Conservation (phyloP, 495 filamentous ascomycete genomes). For the Platismatia glauca region DNA sequence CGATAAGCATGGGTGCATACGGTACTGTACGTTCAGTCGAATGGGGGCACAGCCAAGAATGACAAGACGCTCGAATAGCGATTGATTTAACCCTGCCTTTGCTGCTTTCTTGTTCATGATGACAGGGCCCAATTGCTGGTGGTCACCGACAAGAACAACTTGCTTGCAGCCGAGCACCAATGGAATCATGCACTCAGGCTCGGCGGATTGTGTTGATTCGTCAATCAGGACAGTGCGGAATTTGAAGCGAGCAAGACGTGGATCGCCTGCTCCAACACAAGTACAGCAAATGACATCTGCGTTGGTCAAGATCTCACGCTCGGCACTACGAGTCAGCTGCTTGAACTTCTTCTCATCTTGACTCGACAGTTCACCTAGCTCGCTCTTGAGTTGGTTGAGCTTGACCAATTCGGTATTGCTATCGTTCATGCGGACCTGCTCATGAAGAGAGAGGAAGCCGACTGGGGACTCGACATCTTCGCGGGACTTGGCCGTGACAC, state of each 20-base stretch:
- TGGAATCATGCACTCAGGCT: conserved; percentile 99
- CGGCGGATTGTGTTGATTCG: conserved; percentile 97
- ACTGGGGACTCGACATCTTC: conserved; percentile 98
- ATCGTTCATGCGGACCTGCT: conserved; percentile 96
- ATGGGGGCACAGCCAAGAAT: conserved; percentile 88
- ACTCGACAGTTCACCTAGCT: conserved; percentile 84
- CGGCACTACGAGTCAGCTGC: conserved; percentile 82
- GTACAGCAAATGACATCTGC: conserved; percentile 99
- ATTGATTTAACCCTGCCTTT: conserved; percentile 95
- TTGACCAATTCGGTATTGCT: conserved; percentile 89
- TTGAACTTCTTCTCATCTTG: conserved; percentile 99
- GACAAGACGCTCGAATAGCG: conserved; percentile 92
- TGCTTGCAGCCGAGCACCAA: conserved; percentile 97
- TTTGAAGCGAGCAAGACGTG: conserved; percentile 88
- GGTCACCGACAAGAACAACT: conserved; percentile 93
- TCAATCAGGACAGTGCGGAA: conserved; percentile 98
- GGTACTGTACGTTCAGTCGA: conserved; percentile 93
- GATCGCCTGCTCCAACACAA: conserved; percentile 95
- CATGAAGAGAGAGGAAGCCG: conserved; percentile 86
- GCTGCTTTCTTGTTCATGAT: conserved; percentile 99
- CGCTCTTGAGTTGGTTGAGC: conserved; percentile 81
- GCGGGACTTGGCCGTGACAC: conserved; percentile 93
- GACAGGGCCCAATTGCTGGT: conserved; percentile 95
- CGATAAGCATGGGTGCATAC: conserved; percentile 97
- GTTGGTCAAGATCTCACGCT: conserved; percentile 90